Base-by-base conservation (phyloP, 345 rosid genomes). In the Murraya koenigii region DNA sequence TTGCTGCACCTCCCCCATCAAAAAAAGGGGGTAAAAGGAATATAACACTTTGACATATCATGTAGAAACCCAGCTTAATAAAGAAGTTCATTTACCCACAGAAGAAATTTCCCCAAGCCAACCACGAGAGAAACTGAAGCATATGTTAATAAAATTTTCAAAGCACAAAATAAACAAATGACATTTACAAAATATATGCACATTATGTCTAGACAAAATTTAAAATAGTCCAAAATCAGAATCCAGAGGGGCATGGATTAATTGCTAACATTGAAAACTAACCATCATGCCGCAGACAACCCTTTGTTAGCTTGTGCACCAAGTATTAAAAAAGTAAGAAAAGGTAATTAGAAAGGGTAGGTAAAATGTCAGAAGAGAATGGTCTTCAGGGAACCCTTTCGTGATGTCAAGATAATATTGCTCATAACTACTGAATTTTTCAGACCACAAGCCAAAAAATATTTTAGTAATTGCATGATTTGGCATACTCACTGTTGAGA, bases 401-500 rank as follows among this genome's bases (percentile, higher is more conserved):
- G 8, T 28, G 44, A 69, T 10, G 64, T 71, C 68, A 70, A 67
- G 62, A 64, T 38, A 75, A 62, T 22, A 15, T 32, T 20, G 61
- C 69, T 72, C 10, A 61, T 74, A 68, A 62, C 62, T 72, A 55
- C 30, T 55, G 41, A 25, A 72, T 7, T 72, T 9, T 52, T 19
- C 10, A 39, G 60, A 66, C 3, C 6, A 30, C 28, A 30, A 62
- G 47, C 35, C 19, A 52, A 47, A 35, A 28, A 60, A 63, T 3
- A 17, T 58, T 22, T 58, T 49, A 71, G 66, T 44, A 74, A 72
- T 26, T 60, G 41, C 26, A 28, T 59, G 54, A 47, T 62, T 63
- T 39, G 58, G 72, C 22, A 71, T 56, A 91, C 99, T 91, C 79
- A 96, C 97, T 86, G 97, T 84, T 89, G 97, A 81, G 93, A 60